Conservation (phyloP, 2,329 filamentous ascomycete species). For the Colletotrichum sp. region DNA sequence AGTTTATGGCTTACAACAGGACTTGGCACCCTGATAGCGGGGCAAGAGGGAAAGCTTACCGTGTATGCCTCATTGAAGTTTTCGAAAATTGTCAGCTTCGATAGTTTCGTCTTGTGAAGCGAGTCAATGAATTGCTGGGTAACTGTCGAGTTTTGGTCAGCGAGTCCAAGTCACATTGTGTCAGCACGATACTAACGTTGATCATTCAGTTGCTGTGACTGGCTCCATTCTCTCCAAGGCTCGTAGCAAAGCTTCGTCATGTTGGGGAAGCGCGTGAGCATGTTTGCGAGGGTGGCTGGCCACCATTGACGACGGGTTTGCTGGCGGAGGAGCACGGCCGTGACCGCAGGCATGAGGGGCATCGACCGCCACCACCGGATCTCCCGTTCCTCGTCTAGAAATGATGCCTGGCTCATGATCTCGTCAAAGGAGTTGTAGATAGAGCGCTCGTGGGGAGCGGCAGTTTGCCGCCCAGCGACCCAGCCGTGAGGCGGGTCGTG, state of each 20-base stretch:
- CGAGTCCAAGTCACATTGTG: constrained; percentile 16
- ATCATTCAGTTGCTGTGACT: constrained; percentile 27
- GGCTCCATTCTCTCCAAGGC: constrained; percentile 39
- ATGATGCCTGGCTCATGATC: constrained; percentile 33
- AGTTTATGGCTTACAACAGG: constrained; percentile 29
- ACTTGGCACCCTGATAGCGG: constrained; percentile 25
- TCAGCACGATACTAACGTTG: constrained; percentile 27
- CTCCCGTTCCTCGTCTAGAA: constrained; percentile 29
- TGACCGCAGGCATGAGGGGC: constrained; percentile 36
- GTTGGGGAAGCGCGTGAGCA: constrained; percentile 37
- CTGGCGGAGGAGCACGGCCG: constrained; percentile 37
- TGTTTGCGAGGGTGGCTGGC: constrained; percentile 31
- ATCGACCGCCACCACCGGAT: constrained; percentile 36
- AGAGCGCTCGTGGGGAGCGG: constrained; percentile 20
- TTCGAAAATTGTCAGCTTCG: constrained; percentile 37
- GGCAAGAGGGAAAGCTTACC: constrained; percentile 12
- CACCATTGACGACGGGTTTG: constrained; percentile 41
- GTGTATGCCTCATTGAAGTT: constrained; percentile 37
- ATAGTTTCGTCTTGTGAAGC: constrained; percentile 26
- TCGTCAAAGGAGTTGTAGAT: constrained; percentile 27
- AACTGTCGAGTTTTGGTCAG: constrained; percentile 25
- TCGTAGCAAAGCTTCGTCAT: constrained; percentile 42
- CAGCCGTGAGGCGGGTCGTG: constrained; percentile 32
- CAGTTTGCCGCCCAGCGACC: constrained; percentile 26
- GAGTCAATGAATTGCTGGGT: constrained; percentile 30